Evolutionary conservation across 2,329 filamentous ascomycete genomes (phyloP), one percentile per base, ranked within the genome.

Genomic region (Botrytis tulipae): DNA sequence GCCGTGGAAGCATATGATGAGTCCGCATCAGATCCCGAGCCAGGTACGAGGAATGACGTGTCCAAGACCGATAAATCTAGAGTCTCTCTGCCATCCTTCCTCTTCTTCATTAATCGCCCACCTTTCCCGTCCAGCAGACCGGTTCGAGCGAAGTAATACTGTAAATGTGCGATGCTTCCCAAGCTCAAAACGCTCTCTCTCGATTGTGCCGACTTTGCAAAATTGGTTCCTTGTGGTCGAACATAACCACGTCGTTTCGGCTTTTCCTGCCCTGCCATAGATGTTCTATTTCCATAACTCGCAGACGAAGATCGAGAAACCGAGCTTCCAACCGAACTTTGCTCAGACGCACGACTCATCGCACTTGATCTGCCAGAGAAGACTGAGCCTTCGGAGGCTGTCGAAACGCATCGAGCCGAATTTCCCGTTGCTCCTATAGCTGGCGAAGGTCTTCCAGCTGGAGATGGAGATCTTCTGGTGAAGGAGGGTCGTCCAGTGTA

Each of bases 81-180:
- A 1, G 88, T 88, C 25, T 84, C 78, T 40, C 76, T 76, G 73
- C 80, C 85, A 88, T 75, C 90, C 48, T 61, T 71, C 80, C 88
- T 91, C 81, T 91, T 92, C 79, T 92, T 92, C 35, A 93, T 91
- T 74, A 97, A 84, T 82, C 97, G 92, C 71, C 90, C 96, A 51
- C 95, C 95, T 82, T 98, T 98, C 73, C 95, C 94, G 80, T 99
- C 96, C 69, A 99, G 84, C 76, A 99, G 84, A 9, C 96, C 96
- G 0, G 96, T 99, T 74, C 96, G 88, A 51, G 96, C 95, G 84
- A 99, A 99, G 84, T 98, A 99, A 84, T 98, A 97, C 83, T 99
- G 96, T 80, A 99, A 86, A 84, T 99, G 96, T 73, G 95, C 94
- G 79, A 99, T 99, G 83, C 95, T 98, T 72, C 96, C 96, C 75